Base-by-base conservation (phyloP, 305 asterid genomes). In the Euphrasia arctica region DNA sequence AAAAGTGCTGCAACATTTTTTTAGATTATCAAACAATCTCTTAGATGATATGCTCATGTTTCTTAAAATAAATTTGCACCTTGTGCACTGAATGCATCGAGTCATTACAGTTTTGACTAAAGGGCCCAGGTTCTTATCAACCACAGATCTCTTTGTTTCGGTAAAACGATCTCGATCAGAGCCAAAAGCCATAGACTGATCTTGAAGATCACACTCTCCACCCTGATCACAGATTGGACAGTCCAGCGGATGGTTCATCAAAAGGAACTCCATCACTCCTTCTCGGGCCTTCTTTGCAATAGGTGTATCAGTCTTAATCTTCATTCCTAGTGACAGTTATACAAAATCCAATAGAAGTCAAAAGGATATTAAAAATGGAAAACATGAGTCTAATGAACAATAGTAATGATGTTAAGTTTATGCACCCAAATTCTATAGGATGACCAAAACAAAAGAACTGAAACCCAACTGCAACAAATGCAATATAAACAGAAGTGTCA, bases 161-260 rank as follows among this genome's bases (percentile, higher is more conserved):
- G 99, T 93, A 77, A 92, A 93, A 74, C 97, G 96, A 8, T 96
- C 96, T 9, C 97, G 90, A 54, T 92, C 98, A 41, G 98, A 86
- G 13, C 98, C 98, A 83, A 92, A 92, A 61, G 96, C 96, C 98
- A 90, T 92, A 71, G 97, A 92, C 76, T 90, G 96, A 71, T 92
- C 97, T 75, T 92, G 97, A 58, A 90, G 98, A 77, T 92, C 98
- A 70, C 97, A 92, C 71, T 92, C 98, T 67, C 99, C 99, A 68
- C 99, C 99, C 81, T 93, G 97, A 78, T 93, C 99, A 82, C 99
- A 93, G 71, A 93, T 93, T 45, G 99, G 99, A 78, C 84, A 76
- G 68, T 76, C 80, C 70, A 88, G 55, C 1, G 96, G 96, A 75
- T 88, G 96, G 69, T 88, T 88, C 95, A 88, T 88, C 72, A 88